phyloP scores from a whole-genome alignment of 75 land plant species.

The Isoetes taiwanensis region DNA sequence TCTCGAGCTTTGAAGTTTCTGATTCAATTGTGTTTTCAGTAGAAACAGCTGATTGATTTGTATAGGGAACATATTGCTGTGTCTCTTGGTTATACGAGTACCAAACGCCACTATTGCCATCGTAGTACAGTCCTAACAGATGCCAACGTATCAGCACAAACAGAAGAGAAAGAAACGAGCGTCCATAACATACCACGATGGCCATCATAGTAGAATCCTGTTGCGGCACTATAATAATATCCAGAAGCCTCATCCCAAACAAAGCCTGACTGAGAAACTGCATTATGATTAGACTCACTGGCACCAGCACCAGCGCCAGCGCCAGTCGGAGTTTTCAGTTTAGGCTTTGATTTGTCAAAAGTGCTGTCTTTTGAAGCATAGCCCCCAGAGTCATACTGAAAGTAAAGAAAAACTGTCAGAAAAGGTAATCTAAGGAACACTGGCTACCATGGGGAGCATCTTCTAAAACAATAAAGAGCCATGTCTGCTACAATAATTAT shows the following conservation, averaged over 20 bases:
- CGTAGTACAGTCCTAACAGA: slow-evolving; percentile 82
- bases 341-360: slow-evolving; percentile 31
- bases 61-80: slow-evolving; percentile 76
- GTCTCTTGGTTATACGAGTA: slow-evolving; percentile 74
- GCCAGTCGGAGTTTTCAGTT: too few relatives aligned
- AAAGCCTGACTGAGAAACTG: slow-evolving; percentile 78
- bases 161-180: background rate
- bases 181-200: slow-evolving; percentile 43
- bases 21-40: slow-evolving; percentile 10
- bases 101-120: slow-evolving; percentile 90
- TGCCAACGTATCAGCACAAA: background rate
- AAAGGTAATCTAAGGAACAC: too few relatives aligned
- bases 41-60: slow-evolving; percentile 18
- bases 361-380: slow-evolving; percentile 99
- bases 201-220: slow-evolving; percentile 94
- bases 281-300: slow-evolving; percentile 9
- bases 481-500: too few relatives aligned
- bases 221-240: slow-evolving; percentile 97
- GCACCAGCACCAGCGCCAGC: slow-evolving; percentile 19
- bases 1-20: background rate
- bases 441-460: too few relatives aligned
- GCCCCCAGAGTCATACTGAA: slow-evolving; percentile 89
- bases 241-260: slow-evolving; percentile 99
- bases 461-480: too few relatives aligned
- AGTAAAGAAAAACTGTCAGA: background rate